Evolutionary conservation across 139 green algal species (phyloP).

Genomic region (Picochlorum sp.): DNA sequence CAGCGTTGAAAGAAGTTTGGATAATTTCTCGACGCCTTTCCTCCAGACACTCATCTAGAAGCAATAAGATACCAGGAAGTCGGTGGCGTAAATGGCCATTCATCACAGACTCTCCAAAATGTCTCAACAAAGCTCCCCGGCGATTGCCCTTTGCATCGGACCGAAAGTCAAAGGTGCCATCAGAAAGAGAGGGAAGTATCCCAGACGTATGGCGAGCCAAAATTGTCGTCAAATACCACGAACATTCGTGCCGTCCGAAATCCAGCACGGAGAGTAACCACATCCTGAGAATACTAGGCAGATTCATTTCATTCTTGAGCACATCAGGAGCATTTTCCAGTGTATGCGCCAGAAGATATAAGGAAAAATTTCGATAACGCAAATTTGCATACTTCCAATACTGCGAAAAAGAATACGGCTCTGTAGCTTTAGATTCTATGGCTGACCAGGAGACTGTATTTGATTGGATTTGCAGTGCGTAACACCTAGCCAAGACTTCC

Average conservation of each 20-base stretch:
- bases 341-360: conserved; percentile 10
- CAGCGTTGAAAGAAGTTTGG: neutral
- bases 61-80: neutral
- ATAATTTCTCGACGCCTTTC: neutral
- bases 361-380: conserved; percentile 5
- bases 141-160: neutral
- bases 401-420: conserved; percentile 5
- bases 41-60: neutral
- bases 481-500: conserved; percentile 8
- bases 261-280: conserved; percentile 15
- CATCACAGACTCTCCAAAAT: neutral
- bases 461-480: conserved; percentile 5
- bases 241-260: neutral
- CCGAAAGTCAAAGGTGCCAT: neutral
- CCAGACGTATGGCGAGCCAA: neutral
- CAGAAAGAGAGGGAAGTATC: neutral
- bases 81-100: neutral
- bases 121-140: neutral
- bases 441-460: neutral
- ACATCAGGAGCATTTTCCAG: neutral
- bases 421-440: neutral
- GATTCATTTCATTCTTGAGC: neutral
- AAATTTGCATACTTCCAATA: conserved; percentile 15
- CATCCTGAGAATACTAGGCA: neutral
- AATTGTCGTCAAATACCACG: conserved; percentile 12